These are phyloP conservation scores for Lactarius indigo DNA, from an alignment of 768 basidiomycete species.

Conservation along the genomic window DNA sequence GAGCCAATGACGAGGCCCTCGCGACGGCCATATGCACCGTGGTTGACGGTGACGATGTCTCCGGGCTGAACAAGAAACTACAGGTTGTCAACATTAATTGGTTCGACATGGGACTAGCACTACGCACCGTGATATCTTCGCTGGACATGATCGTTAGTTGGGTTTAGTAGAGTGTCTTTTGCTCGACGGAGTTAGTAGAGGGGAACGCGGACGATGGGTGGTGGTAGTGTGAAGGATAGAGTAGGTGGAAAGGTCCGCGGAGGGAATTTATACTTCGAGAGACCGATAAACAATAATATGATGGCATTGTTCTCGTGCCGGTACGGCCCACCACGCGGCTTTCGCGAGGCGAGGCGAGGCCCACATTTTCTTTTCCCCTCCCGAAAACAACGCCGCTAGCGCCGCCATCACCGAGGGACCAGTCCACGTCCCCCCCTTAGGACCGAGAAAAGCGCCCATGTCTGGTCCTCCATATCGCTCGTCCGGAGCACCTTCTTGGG, in stretches of 20 bases:
- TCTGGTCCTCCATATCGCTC: neutral
- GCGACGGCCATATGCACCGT: conserved; percentile 56
- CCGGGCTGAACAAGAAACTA: conserved; percentile 50
- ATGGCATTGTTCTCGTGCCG: conserved; percentile 14
- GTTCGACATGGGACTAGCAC: neutral
- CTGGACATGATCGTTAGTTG: conserved; percentile 2
- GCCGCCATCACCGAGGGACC: neutral
- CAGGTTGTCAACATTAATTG: neutral
- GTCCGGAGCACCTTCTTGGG: neutral
- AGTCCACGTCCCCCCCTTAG: neutral
- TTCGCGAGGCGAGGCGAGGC: conserved; percentile 17
- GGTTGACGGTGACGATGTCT: conserved; percentile 75
- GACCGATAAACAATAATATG: conserved; percentile 1
- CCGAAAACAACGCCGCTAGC: neutral
- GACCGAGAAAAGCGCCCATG: neutral
- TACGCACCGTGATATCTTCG: conserved; percentile 15
- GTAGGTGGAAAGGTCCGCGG: neutral
- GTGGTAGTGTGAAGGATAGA: neutral
- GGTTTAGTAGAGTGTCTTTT: neutral
- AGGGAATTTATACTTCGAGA: conserved; percentile 16
- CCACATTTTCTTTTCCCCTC: neutral
- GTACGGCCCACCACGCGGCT: conserved; percentile 10
- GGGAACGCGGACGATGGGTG: neutral
- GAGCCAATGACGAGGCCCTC: conserved; percentile 82
- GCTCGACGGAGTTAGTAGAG: neutral